Evolutionary conservation across 768 basidiomycete genomes (phyloP).

Genomic region (Naganishia onofrii): DNA sequence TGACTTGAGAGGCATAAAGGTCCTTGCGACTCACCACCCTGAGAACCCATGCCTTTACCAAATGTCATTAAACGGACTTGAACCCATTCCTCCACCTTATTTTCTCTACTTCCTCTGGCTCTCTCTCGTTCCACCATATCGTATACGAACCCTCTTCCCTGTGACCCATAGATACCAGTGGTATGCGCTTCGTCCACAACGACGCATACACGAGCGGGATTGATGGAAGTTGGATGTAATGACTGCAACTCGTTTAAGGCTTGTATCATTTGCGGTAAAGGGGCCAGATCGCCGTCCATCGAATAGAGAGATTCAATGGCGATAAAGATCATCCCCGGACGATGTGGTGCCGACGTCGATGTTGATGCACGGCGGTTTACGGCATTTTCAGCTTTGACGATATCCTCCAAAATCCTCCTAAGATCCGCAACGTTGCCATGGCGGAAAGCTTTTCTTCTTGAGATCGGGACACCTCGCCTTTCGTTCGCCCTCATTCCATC

Average conservation of each 20-base stretch:
- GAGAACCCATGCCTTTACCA: conserved; percentile 81
- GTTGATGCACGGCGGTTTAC: conserved; percentile 37
- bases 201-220: conserved; percentile 50
- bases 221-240: conserved; percentile 59
- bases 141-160: conserved; percentile 72
- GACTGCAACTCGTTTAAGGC: conserved; percentile 60
- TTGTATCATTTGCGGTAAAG: conserved; percentile 66
- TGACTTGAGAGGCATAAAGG: background rate
- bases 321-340: conserved; percentile 63
- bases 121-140: conserved; percentile 5
- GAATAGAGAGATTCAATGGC: conserved; percentile 86
- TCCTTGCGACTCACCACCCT: conserved; percentile 66
- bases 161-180: conserved; percentile 79
- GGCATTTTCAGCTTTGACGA: conserved; percentile 44
- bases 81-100: conserved; percentile 63
- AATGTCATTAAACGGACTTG: conserved; percentile 83
- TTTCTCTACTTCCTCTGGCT: background rate
- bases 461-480: conserved; percentile 46
- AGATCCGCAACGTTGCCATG: conserved; percentile 70
- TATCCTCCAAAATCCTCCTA: conserved; percentile 54
- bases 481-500: conserved; percentile 72
- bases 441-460: conserved; percentile 58
- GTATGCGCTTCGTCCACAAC: conserved; percentile 92
- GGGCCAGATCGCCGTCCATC: conserved; percentile 92
- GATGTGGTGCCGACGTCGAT: conserved; percentile 51